phyloP scores from a whole-genome alignment of 148 eudicot species.

The Polygonum maritimum region DNA sequence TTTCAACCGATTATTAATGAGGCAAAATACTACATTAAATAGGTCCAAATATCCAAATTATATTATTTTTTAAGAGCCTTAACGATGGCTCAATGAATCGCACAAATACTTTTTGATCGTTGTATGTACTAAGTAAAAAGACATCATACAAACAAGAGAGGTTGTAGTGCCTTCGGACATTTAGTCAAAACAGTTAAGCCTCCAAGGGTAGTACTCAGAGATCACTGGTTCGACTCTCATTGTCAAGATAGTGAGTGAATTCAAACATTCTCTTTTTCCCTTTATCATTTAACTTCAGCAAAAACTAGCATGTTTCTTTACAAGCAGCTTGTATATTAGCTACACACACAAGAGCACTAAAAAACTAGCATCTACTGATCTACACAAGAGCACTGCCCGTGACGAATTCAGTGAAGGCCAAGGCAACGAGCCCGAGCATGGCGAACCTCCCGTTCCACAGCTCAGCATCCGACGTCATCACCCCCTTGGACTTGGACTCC shows the following conservation, averaged over 20 bases:
- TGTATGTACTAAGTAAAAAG: not conserved
- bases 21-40: too few relatives aligned
- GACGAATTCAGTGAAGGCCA: constrained; percentile 66
- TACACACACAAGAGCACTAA: not conserved
- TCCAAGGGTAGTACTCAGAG: too few relatives aligned
- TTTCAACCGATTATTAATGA: too few relatives aligned
- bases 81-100: too few relatives aligned
- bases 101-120: not conserved
- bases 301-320: not conserved
- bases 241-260: not conserved
- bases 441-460: constrained; percentile 78
- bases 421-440: constrained; percentile 73
- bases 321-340: not conserved
- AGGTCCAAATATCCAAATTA: too few relatives aligned
- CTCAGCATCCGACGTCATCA: constrained; percentile 71
- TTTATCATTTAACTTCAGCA: not conserved
- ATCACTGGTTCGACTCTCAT: too few relatives aligned
- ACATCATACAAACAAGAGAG: not conserved
- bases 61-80: too few relatives aligned
- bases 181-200: too few relatives aligned
- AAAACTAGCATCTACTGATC: not conserved
- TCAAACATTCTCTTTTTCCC: not conserved
- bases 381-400: constrained; percentile 67
- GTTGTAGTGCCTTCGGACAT: too few relatives aligned
- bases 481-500: constrained; percentile 26